These are phyloP conservation scores for Trichophyton mentagrophytes DNA, from an alignment of 2,329 filamentous ascomycete genomes.

Conservation along the genomic window DNA sequence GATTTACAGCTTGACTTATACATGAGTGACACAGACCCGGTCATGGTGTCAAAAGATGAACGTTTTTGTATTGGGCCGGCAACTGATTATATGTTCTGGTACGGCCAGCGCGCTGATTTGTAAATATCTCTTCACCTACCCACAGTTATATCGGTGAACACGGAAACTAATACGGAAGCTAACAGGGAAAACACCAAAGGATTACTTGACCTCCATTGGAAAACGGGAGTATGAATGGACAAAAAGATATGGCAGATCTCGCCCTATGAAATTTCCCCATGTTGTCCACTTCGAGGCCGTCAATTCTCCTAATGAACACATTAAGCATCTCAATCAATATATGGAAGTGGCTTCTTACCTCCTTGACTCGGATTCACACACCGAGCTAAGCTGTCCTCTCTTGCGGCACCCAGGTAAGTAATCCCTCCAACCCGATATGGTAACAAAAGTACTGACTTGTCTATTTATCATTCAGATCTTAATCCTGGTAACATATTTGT, in stretches of 20 bases:
- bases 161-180: too few species aligned
- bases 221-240: constrained; percentile 9
- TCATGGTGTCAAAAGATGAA: not conserved
- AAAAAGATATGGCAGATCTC: constrained; percentile 8
- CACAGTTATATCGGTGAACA: too few species aligned
- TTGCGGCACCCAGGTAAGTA: constrained; percentile 14
- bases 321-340: constrained; percentile 9
- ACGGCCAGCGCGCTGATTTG: constrained; percentile 7
- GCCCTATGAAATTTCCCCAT: constrained; percentile 6
- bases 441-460: not conserved
- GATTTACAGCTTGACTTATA: constrained; percentile 15
- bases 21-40: constrained; percentile 4
- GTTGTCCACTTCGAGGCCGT: constrained; percentile 7
- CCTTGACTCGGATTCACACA: not conserved
- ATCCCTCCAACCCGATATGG: not conserved
- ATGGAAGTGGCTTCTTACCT: constrained; percentile 9
- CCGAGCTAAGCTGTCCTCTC: constrained; percentile 4
- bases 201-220: constrained; percentile 7
- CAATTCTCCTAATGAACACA: constrained; percentile 5
- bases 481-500: constrained; percentile 12
- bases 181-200: constrained; percentile 5
- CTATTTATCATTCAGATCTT: constrained; percentile 6
- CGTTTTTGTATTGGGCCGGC: constrained; percentile 11
- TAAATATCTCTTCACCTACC: not conserved
- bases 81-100: constrained; percentile 13